phyloP scores from a whole-genome alignment of 257 asterid genomes.

The Solanum habrochaites region DNA sequence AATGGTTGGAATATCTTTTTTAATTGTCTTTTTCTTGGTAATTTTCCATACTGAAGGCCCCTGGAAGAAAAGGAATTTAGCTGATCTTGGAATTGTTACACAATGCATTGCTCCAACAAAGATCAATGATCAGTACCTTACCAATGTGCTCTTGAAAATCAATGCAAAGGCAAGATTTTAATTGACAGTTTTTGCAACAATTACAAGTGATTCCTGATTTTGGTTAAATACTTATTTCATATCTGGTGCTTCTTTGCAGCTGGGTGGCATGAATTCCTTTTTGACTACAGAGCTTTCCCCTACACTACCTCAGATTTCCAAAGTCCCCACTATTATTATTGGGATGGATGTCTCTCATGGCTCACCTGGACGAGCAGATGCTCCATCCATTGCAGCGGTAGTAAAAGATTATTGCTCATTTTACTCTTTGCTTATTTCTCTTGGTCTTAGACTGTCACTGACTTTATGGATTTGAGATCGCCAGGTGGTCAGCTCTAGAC shows the following conservation, averaged over 20 bases:
- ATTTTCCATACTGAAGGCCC: slow-evolving; percentile 40
- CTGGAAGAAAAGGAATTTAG: slow-evolving; percentile 54
- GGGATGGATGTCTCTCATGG: slow-evolving; percentile 95
- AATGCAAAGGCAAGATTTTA: slow-evolving; percentile 44
- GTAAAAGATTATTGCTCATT: background rate
- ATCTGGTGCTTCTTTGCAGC: slow-evolving; percentile 21
- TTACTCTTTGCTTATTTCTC: background rate
- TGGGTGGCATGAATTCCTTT: slow-evolving; percentile 62
- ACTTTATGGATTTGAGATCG: background rate
- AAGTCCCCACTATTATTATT: slow-evolving; percentile 44
- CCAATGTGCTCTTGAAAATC: slow-evolving; percentile 57
- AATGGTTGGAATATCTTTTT: background rate
- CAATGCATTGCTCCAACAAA: slow-evolving; percentile 59
- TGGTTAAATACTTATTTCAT: background rate
- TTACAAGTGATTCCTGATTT: background rate
- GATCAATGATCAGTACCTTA: slow-evolving; percentile 61
- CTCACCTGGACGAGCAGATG: slow-evolving; percentile 62
- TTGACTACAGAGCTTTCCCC: slow-evolving; percentile 24
- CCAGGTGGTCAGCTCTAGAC: slow-evolving; percentile 62
- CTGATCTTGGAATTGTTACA: slow-evolving; percentile 45
- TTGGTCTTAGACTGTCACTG: background rate
- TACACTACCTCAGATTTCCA: slow-evolving; percentile 26
- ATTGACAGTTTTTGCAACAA: background rate
- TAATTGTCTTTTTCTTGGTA: background rate
- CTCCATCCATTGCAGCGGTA: slow-evolving; percentile 76